Evolutionary conservation across 2,329 filamentous ascomycete genomes (phyloP).

Genomic region (Monosporascus cannonballus): DNA sequence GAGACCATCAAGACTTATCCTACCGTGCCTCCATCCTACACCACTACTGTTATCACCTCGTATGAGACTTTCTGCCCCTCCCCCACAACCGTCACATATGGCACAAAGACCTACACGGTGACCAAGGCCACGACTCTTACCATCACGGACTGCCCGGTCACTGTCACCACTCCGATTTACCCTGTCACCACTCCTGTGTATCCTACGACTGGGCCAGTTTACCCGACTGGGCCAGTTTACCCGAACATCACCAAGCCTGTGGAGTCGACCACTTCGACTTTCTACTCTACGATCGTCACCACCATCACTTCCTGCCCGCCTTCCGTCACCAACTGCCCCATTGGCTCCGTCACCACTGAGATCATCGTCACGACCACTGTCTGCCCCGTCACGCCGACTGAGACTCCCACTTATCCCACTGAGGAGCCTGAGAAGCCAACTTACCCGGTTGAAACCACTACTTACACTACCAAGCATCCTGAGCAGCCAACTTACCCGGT

Average conservation of each 20-base stretch:
- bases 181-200: neutral
- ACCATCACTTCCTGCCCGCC: neutral
- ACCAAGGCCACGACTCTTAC: slow-evolving; percentile 7
- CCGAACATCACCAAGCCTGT: neutral
- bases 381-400: neutral
- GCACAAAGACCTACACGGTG: neutral
- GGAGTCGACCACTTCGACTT: slow-evolving; percentile 7
- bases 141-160: slow-evolving; percentile 13
- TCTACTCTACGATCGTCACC: slow-evolving; percentile 9
- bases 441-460: no score
- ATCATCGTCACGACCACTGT: neutral
- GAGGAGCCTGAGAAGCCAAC: no score
- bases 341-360: slow-evolving; percentile 2
- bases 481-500: no score
- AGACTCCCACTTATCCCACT: no score
- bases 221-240: no score
- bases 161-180: neutral
- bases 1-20: neutral
- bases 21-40: neutral
- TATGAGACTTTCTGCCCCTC: neutral
- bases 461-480: no score
- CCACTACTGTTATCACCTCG: neutral
- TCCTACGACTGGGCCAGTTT: neutral
- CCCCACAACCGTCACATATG: neutral
- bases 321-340: slow-evolving; percentile 1